phyloP scores from a whole-genome alignment of 2,329 filamentous ascomycete species.

The Penicillium sp. region DNA sequence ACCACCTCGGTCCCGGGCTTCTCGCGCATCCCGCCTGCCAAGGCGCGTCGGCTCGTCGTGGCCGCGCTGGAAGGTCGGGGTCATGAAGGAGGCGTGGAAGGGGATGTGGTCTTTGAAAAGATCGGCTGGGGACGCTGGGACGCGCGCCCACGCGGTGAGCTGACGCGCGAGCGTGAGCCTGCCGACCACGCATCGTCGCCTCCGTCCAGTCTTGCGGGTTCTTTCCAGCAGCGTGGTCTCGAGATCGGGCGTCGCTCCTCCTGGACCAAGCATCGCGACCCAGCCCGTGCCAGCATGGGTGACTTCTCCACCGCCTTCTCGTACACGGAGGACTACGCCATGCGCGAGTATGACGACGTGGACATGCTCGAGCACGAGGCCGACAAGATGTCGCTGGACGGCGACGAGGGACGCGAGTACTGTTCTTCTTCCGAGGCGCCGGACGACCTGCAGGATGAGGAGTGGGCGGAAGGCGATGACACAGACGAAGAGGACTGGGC shows the following conservation, averaged over 20 bases:
- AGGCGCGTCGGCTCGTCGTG: conserved; percentile 89
- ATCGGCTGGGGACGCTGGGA: conserved; percentile 98
- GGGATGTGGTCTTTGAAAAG: conserved; percentile 73
- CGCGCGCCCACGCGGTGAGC: conserved; percentile 69
- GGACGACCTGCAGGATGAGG: conserved; percentile 65
- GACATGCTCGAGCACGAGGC: conserved; percentile 79
- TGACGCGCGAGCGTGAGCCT: conserved; percentile 34
- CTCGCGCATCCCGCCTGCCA: conserved; percentile 79
- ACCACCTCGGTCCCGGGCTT: conserved; percentile 93
- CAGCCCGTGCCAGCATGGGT: conserved; percentile 58
- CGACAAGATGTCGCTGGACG: conserved; percentile 90
- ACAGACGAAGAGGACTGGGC: conserved; percentile 98
- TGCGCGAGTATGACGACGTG: conserved; percentile 50
- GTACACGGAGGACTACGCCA: conserved; percentile 63
- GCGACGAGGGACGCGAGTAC: conserved; percentile 56
- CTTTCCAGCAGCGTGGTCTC: conserved; percentile 46
- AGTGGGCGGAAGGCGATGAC: conserved; percentile 78
- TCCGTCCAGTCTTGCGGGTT: conserved; percentile 51
- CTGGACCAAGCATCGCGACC: conserved; percentile 37
- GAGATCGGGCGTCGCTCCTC: conserved; percentile 46
- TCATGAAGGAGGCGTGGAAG: conserved; percentile 55
- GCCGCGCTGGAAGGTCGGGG: conserved; percentile 79
- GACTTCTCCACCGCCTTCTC: conserved; percentile 73
- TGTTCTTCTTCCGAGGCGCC: conserved; percentile 72
- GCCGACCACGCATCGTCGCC: conserved; percentile 46